Evolutionary conservation across 2,329 filamentous ascomycete genomes (phyloP).

Genomic region (Cladosporium sp.): DNA sequence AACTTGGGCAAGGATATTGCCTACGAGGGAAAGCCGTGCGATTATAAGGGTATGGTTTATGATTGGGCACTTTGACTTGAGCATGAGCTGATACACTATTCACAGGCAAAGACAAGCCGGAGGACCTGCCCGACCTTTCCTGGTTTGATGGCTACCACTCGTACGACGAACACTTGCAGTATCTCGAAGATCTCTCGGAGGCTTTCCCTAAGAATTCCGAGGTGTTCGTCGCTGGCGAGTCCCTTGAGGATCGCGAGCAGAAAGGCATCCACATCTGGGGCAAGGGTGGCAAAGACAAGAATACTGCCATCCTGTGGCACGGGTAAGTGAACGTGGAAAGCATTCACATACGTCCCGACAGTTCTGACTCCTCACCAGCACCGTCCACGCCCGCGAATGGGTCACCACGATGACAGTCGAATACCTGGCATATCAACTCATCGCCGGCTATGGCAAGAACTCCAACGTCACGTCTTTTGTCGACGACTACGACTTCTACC

Average conservation of each 20-base stretch:
- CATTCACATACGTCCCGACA: not conserved
- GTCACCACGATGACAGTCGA: constrained; percentile 25
- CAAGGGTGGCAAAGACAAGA: constrained; percentile 17
- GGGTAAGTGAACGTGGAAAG: not conserved
- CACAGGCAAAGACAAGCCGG: constrained; percentile 5
- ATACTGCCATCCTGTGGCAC: constrained; percentile 23
- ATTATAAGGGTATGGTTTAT: not conserved
- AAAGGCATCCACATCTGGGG: constrained; percentile 23
- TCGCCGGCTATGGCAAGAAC: constrained; percentile 20
- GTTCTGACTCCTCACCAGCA: not conserved
- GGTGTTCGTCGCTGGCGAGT: constrained; percentile 20
- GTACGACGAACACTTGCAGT: constrained; percentile 23
- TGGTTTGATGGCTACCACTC: constrained; percentile 24
- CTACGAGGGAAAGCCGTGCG: constrained; percentile 2
- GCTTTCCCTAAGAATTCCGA: constrained; percentile 22
- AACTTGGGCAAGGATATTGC: constrained; percentile 42
- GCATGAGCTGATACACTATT: constrained; percentile 8
- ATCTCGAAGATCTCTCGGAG: constrained; percentile 20
- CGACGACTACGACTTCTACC: constrained; percentile 22
- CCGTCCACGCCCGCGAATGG: constrained; percentile 23
- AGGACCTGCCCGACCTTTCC: constrained; percentile 16
- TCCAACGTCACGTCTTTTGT: constrained; percentile 15
- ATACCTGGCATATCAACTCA: constrained; percentile 23
- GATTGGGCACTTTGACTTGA: not conserved
- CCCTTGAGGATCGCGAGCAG: constrained; percentile 21